A percentile compares a stretch with the other conserved stretches of the same genome.
These are phyloP conservation scores for Acacia pycnantha DNA, from an alignment of 331 rosid genomes.

Conservation along the genomic window DNA sequence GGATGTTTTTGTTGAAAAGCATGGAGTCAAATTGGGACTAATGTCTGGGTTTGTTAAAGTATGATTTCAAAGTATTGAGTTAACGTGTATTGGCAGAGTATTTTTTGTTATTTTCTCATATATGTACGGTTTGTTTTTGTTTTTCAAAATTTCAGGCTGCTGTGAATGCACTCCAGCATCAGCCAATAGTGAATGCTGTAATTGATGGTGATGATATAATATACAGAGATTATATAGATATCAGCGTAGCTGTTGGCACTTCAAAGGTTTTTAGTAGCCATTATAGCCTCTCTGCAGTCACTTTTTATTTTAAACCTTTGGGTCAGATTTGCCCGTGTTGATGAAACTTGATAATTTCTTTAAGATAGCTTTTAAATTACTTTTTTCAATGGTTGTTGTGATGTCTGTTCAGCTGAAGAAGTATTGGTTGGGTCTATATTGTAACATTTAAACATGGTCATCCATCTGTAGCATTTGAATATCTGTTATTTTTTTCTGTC, in stretches of 20 bases:
- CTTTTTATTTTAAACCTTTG: conserved; percentile 9
- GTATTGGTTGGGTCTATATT: conserved; percentile 11
- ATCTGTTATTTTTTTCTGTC: background rate
- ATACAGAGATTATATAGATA: conserved; percentile 78
- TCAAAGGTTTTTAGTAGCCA: conserved; percentile 52
- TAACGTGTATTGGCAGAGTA: background rate
- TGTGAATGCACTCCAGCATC: conserved; percentile 80
- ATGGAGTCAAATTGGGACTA: conserved; percentile 85
- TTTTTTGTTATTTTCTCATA: conserved; percentile 25
- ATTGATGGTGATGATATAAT: conserved; percentile 91
- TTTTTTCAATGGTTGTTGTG: conserved; percentile 8
- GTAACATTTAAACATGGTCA: conserved; percentile 6
- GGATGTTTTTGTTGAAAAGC: conserved; percentile 88
- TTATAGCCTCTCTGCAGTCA: conserved; percentile 19
- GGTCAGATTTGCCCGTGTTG: background rate
- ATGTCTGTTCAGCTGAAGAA: conserved; percentile 8
- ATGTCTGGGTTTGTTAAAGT: conserved; percentile 92
- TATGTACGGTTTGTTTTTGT: background rate
- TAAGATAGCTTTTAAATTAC: background rate
- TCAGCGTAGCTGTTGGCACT: conserved; percentile 89
- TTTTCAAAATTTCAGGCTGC: conserved; percentile 60
- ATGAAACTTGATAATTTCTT: conserved; percentile 9
- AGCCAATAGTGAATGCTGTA: conserved; percentile 84
- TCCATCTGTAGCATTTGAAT: background rate
- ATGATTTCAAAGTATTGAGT: conserved; percentile 33